Evolutionary conservation across 1,139 yeast species (phyloP), one percentile per base, ranked within the genome.

Genomic region (Insectozyma bohioensis): DNA sequence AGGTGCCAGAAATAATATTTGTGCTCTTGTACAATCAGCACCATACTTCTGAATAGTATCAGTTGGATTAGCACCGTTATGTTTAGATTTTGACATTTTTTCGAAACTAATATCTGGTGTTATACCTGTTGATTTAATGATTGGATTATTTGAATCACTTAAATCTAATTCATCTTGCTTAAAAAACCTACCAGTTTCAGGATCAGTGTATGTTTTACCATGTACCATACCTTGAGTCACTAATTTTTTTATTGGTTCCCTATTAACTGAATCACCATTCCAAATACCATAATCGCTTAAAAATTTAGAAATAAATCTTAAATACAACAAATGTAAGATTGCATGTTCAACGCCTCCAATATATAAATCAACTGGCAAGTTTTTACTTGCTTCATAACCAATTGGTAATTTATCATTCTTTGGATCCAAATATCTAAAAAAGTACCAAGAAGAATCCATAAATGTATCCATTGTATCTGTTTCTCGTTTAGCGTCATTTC

Each of bases 401-500:
- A 92, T 85, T 1, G 87, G 82, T 28, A 46, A 43, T 0, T 49
- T 32, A 0, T 52, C 43, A 53, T 92, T 92, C 19, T 79, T 58
- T 0, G 95, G 66, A 52, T 92, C 98, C 9, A 82, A 61, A 49
- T 78, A 90, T 38, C 98, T 73, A 63, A 92, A 82, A 54, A 77
- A 85, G 56, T 92, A 92, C 98, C 98, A 92, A 2, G 97, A 87
- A 9, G 95, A 85, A 58, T 92, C 98, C 80, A 92, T 90, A 49
- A 92, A 92, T 0, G 98, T 92, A 52, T 92, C 98, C 98, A 92
- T 92, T 0, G 98, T 92, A 51, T 92, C 98, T 0, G 97, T 87
- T 43, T 92, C 98, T 45, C 98, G 74, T 36, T 72, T 79, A 0
- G 97, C 96, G 13, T 70, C 65, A 11, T 43, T 31, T 0, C 67